Evolutionary conservation across 2,329 filamentous ascomycete species (phyloP).

Genomic region (Elsinoe ampelina): DNA sequence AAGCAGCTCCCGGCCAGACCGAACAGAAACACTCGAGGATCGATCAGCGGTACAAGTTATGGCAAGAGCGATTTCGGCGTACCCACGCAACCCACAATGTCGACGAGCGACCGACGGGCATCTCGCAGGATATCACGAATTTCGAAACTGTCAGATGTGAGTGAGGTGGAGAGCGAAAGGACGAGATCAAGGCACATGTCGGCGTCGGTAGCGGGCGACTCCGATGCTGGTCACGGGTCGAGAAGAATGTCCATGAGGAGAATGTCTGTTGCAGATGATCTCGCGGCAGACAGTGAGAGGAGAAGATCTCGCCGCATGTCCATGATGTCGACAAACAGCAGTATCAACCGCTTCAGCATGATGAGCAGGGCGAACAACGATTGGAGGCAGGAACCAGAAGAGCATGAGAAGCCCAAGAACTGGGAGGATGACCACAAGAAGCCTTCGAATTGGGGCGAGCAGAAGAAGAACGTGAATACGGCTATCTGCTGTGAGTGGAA

Average conservation of each 20-base stretch:
- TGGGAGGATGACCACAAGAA: conserved; percentile 9
- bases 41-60: conserved; percentile 10
- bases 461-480: conserved; percentile 13
- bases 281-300: conserved; percentile 6
- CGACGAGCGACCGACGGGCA: conserved; percentile 7
- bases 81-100: not conserved
- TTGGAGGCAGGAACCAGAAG: conserved; percentile 8
- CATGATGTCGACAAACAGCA: conserved; percentile 8
- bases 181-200: conserved; percentile 13
- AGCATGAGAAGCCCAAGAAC: not conserved
- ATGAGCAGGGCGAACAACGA: conserved; percentile 12
- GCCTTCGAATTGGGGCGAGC: conserved; percentile 11
- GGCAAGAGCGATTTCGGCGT: conserved; percentile 13
- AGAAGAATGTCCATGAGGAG: conserved; percentile 9
- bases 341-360: conserved; percentile 4
- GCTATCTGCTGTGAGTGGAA: conserved; percentile 8
- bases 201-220: not conserved
- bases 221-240: not conserved
- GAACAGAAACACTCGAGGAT: not conserved
- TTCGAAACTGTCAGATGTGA: conserved; percentile 11
- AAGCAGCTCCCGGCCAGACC: not conserved
- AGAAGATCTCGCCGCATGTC: conserved; percentile 12
- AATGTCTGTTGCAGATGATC: conserved; percentile 12
- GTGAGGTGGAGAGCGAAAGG: conserved; percentile 13
- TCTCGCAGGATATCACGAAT: conserved; percentile 12